Evolutionary conservation across 1,284 basidiomycete genomes (phyloP).

Genomic region (Ustilago cynodontis): DNA sequence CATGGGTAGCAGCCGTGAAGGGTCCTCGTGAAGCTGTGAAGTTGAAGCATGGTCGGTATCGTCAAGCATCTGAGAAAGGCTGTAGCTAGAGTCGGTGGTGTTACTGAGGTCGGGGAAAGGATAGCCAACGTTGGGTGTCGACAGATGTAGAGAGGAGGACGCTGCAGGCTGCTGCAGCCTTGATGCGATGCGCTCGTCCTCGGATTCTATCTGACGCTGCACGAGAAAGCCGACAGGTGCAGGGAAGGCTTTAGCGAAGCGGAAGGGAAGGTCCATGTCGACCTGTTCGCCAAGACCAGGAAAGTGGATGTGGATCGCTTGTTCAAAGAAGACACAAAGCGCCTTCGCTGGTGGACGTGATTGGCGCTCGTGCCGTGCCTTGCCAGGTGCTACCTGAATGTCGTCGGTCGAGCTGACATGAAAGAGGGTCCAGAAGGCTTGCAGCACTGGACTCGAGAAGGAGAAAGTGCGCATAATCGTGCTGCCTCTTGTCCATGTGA

Average conservation of each 20-base stretch:
- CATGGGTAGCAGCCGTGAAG: conserved; percentile 39
- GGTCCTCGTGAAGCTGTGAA: conserved; percentile 21
- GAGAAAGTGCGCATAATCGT: conserved; percentile 51
- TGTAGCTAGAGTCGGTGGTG: conserved; percentile 32
- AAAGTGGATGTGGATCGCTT: conserved; percentile 55
- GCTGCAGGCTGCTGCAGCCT: conserved; percentile 12
- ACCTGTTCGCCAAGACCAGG: conserved; percentile 54
- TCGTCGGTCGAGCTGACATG: conserved; percentile 30
- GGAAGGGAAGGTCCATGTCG: conserved; percentile 53
- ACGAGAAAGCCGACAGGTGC: conserved; percentile 55
- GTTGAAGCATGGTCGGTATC: conserved; percentile 25
- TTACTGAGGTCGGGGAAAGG: conserved; percentile 35
- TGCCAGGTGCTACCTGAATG: conserved; percentile 40
- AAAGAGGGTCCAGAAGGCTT: conserved; percentile 61
- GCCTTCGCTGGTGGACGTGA: conserved; percentile 22
- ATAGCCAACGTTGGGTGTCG: conserved; percentile 13
- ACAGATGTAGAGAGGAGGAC: neutral
- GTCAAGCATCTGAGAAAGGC: conserved; percentile 22
- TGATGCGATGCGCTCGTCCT: conserved; percentile 45
- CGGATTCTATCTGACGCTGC: conserved; percentile 50
- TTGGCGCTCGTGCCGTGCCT: conserved; percentile 2
- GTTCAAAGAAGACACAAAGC: conserved; percentile 61
- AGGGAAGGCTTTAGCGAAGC: conserved; percentile 48
- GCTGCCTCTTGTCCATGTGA: conserved; percentile 55
- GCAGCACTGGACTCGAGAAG: conserved; percentile 41